Percentiles rank a stretch among this genome's conserved stretches.
Conservation (phyloP, 345 rosid species). For the Clarkia xantiana region DNA sequence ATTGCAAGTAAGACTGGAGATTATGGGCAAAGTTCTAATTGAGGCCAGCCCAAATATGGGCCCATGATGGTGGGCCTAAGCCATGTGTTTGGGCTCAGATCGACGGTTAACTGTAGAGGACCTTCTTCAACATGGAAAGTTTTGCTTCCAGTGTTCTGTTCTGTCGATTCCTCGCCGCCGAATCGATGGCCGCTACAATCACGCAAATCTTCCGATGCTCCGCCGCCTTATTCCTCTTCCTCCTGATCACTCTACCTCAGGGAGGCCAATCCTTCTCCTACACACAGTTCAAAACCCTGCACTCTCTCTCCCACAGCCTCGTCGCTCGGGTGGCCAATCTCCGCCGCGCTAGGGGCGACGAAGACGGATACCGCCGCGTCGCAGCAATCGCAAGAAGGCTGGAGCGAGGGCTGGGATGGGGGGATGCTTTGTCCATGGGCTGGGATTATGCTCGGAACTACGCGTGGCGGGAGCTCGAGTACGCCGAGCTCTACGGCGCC, state of each 20-base stretch:
- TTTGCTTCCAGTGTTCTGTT: no score
- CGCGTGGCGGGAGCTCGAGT: conserved; percentile 40
- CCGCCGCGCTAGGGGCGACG: conserved; percentile 58
- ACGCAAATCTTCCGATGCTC: conserved; percentile 1
- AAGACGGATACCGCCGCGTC: conserved; percentile 39
- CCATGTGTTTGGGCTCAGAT: no score
- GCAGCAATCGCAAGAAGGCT: conserved; percentile 31
- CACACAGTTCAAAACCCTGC: conserved; percentile 26
- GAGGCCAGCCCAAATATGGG: no score
- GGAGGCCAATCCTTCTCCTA: conserved; percentile 18
- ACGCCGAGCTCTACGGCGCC: no score
- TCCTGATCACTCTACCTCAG: conserved; percentile 16
- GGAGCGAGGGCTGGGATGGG: conserved; percentile 24
- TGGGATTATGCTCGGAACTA: conserved; percentile 73
- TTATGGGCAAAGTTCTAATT: no score
- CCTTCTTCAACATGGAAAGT: no score
- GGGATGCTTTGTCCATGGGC: conserved; percentile 41
- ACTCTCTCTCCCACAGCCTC: conserved; percentile 61
- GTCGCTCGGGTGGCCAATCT: conserved; percentile 57
- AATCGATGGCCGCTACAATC: conserved; percentile 21
- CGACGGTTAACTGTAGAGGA: no score
- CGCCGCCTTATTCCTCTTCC: conserved; percentile 13
- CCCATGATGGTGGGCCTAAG: no score
- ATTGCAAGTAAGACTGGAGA: no score
- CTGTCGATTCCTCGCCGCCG: neutral